phyloP scores from a whole-genome alignment of 768 basidiomycete genomes.

The Pisolithus tinctorius region DNA sequence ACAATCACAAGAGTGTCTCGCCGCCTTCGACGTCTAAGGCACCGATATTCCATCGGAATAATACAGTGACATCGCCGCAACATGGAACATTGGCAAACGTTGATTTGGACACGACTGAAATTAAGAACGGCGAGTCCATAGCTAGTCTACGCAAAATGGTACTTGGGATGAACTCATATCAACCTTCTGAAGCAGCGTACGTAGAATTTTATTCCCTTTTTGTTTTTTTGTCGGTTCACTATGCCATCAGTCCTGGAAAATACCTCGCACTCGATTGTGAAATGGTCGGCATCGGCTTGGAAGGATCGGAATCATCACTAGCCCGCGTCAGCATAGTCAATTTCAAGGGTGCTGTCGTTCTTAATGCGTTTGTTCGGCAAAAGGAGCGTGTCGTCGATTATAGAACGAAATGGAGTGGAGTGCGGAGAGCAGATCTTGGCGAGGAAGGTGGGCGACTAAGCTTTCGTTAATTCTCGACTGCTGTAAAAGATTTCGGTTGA shows the following conservation, averaged over 20 bases:
- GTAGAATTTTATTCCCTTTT: constrained; percentile 14
- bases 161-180: constrained; percentile 37
- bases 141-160: constrained; percentile 46
- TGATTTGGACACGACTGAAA: constrained; percentile 19
- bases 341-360: constrained; percentile 68
- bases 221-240: background rate
- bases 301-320: constrained; percentile 74
- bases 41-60: constrained; percentile 1
- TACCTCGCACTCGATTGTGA: constrained; percentile 91
- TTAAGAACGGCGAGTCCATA: constrained; percentile 45
- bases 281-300: constrained; percentile 94
- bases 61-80: constrained; percentile 1
- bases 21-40: background rate
- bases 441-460: constrained; percentile 37
- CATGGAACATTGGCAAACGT: constrained; percentile 5
- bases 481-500: background rate
- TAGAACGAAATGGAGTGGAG: constrained; percentile 83
- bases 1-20: constrained; percentile 9
- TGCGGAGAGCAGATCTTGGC: constrained; percentile 68
- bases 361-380: constrained; percentile 85
- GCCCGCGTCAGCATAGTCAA: constrained; percentile 90
- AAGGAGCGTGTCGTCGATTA: constrained; percentile 89
- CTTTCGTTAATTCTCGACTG: background rate
- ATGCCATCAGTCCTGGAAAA: constrained; percentile 48
- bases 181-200: constrained; percentile 38